These are phyloP conservation scores for Simmondsia chinensis DNA, from an alignment of 148 eudicot genomes.

Conservation along the genomic window DNA sequence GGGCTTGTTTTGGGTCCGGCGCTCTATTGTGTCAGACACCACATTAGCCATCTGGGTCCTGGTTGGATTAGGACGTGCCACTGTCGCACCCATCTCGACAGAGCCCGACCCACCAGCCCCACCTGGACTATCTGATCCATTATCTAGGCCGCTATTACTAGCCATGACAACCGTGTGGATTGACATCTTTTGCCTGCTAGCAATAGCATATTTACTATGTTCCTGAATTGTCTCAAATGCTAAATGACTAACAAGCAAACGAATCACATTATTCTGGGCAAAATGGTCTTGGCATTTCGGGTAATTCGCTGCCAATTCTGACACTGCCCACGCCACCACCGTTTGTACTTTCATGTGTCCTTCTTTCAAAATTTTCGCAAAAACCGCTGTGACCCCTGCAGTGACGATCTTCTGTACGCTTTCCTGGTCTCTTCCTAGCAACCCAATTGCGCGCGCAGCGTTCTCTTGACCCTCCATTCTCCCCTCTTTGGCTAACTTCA, in stretches of 20 bases:
- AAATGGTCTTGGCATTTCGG: slow-evolving; percentile 85
- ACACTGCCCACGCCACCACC: slow-evolving; percentile 79
- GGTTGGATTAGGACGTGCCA: slow-evolving; percentile 1
- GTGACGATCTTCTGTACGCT: slow-evolving; percentile 71
- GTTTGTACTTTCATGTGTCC: slow-evolving; percentile 78
- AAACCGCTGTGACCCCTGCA: slow-evolving; percentile 56
- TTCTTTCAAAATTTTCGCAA: slow-evolving; percentile 74
- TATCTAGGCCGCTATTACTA: background rate
- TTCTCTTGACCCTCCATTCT: slow-evolving; percentile 67
- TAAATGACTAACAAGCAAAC: slow-evolving; percentile 66
- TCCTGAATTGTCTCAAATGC: slow-evolving; percentile 84
- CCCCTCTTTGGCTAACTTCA: slow-evolving; percentile 71
- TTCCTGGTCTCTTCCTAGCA: slow-evolving; percentile 62
- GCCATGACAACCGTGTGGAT: slow-evolving; percentile 45
- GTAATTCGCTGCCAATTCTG: slow-evolving; percentile 52
- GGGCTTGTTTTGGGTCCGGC: background rate
- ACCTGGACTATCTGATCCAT: background rate
- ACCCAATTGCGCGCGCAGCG: slow-evolving; percentile 66
- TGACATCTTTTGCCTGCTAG: slow-evolving; percentile 36
- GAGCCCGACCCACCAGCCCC: background rate
- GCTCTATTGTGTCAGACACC: slow-evolving; percentile 12
- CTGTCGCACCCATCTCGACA: too few relatives aligned
- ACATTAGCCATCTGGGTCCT: slow-evolving; percentile 15
- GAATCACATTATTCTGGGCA: slow-evolving; percentile 53
- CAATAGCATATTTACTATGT: slow-evolving; percentile 63